Evolutionary conservation across 176 grass and related monocot genomes (phyloP).

Genomic region (Hordeum marinum): DNA sequence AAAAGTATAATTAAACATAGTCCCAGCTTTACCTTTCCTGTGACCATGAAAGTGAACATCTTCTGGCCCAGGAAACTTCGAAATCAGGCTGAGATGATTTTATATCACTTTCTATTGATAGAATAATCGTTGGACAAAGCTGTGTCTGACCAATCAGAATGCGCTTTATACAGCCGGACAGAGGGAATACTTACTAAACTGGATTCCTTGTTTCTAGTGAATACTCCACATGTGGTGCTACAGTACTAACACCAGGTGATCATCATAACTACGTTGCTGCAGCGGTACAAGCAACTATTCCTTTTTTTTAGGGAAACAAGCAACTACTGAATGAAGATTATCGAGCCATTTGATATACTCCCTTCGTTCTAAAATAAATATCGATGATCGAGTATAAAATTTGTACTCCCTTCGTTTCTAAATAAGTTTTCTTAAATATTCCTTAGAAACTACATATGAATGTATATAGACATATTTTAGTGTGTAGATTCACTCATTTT

Average conservation of each 20-base stretch:
- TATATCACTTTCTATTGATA: neutral
- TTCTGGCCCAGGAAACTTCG: neutral
- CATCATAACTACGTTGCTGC: no score
- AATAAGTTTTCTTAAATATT: no score
- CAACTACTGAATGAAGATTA: no score
- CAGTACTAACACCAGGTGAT: neutral
- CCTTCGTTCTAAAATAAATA: no score
- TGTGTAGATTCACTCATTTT: no score
- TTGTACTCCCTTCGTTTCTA: no score
- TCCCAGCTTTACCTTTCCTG: neutral
- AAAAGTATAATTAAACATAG: no score
- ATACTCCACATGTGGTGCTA: neutral
- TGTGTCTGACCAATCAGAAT: neutral
- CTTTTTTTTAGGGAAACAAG: no score
- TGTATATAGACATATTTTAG: no score
- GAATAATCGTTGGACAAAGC: neutral
- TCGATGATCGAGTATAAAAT: no score
- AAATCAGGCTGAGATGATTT: neutral
- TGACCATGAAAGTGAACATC: neutral
- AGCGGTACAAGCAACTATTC: neutral
- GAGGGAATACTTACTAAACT: neutral
- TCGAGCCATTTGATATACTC: neutral
- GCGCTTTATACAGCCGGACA: neutral
- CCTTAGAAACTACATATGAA: no score
- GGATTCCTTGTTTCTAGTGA: neutral